phyloP scores from a whole-genome alignment of 306 rosid genomes.

The Betula pendula region DNA sequence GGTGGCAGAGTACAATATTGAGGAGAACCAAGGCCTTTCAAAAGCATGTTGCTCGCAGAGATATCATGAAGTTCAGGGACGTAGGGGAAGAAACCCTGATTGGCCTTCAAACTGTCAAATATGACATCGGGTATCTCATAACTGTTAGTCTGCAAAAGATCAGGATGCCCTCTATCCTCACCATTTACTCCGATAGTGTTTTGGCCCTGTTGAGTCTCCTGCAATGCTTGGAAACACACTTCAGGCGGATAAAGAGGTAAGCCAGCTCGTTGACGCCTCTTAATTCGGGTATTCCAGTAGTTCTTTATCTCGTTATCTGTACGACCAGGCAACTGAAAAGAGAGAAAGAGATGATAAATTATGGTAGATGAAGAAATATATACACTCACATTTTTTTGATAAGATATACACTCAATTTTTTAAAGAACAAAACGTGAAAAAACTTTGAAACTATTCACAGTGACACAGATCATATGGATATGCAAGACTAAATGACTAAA shows the following conservation, averaged over 20 bases:
- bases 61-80: slow-evolving; percentile 53
- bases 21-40: slow-evolving; percentile 65
- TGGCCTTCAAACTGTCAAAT: slow-evolving; percentile 60
- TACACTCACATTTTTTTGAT: not conserved
- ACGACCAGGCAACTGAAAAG: slow-evolving; percentile 88
- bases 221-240: slow-evolving; percentile 52
- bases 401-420: not conserved
- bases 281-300: slow-evolving; percentile 96
- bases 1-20: slow-evolving; percentile 55
- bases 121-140: slow-evolving; percentile 60
- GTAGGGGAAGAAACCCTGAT: slow-evolving; percentile 52
- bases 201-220: slow-evolving; percentile 54
- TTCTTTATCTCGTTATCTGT: slow-evolving; percentile 99
- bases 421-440: slow-evolving; percentile 12
- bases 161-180: slow-evolving; percentile 47
- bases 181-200: slow-evolving; percentile 42
- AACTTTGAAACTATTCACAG: slow-evolving; percentile 7
- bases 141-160: slow-evolving; percentile 45
- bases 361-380: slow-evolving; percentile 19
- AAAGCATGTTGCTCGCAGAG: slow-evolving; percentile 43
- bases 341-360: slow-evolving; percentile 30
- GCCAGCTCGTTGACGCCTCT: slow-evolving; percentile 91
- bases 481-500: slow-evolving; percentile 10
- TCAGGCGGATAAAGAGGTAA: slow-evolving; percentile 94
- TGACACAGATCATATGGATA: slow-evolving; percentile 4